A percentile compares a stretch with the other conserved stretches of the same genome.
Conservation (phyloP, 1,284 basidiomycete species). For the Boletus sp. region DNA sequence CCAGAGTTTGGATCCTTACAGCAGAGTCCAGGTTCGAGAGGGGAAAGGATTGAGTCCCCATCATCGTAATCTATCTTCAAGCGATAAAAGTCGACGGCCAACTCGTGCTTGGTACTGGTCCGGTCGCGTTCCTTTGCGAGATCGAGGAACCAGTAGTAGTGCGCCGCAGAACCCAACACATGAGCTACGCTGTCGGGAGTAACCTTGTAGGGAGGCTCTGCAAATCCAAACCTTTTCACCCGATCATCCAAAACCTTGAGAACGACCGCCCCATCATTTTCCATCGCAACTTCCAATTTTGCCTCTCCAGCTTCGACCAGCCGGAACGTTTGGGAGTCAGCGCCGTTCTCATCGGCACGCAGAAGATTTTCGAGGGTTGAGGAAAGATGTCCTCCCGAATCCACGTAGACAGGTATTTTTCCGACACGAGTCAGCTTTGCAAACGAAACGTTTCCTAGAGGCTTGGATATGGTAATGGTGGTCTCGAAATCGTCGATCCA, state of each 20-base stretch:
- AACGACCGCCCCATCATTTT: not conserved
- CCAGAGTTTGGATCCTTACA: not conserved
- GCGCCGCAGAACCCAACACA: not conserved
- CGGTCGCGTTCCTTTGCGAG: not conserved
- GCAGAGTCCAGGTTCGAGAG: not conserved
- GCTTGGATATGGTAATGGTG: not conserved
- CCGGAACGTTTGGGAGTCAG: not conserved
- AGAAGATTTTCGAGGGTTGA: not conserved
- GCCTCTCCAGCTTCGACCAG: not conserved
- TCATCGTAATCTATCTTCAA: not conserved
- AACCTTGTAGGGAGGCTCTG: not conserved
- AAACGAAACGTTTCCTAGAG: not conserved
- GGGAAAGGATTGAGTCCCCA: not conserved
- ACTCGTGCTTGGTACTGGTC: not conserved
- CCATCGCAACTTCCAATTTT: not conserved
- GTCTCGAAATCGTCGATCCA: conserved; percentile 1
- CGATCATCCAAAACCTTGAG: conserved; percentile 1
- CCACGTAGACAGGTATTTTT: not conserved
- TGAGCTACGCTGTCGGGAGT: not conserved
- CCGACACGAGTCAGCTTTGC: not conserved
- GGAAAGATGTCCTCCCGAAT: not conserved
- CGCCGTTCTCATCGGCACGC: not conserved
- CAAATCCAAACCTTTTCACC: not conserved
- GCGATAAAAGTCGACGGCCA: not conserved
- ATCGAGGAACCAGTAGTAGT: conserved; percentile 3